These are phyloP conservation scores for Aureobasidium sp. DNA, from an alignment of 2,329 filamentous ascomycete species.

Conservation along the genomic window DNA sequence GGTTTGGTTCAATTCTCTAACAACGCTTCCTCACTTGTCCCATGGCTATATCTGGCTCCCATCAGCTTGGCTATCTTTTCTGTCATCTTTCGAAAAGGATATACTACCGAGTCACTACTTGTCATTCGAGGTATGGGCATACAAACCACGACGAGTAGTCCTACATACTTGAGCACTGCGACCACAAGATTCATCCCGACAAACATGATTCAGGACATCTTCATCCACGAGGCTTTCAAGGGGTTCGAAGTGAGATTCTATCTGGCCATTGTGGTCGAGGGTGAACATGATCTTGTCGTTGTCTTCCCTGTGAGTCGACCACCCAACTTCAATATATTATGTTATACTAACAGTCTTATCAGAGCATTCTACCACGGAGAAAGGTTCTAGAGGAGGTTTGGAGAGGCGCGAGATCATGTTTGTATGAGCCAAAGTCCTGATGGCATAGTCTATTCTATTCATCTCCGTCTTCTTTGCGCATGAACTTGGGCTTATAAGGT, in stretches of 20 bases:
- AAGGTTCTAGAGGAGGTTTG: constrained; percentile 80
- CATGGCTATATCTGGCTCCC: constrained; percentile 38
- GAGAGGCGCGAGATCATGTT: constrained; percentile 73
- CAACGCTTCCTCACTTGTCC: constrained; percentile 26
- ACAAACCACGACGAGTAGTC: constrained; percentile 69
- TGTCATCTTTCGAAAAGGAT: constrained; percentile 26
- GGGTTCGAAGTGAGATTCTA: constrained; percentile 90
- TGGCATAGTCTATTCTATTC: constrained; percentile 20
- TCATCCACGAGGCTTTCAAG: constrained; percentile 90
- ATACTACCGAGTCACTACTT: constrained; percentile 71
- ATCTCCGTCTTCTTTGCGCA: constrained; percentile 22
- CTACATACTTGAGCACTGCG: constrained; percentile 57
- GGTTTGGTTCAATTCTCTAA: constrained; percentile 23
- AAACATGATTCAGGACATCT: constrained; percentile 82
- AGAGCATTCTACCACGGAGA: constrained; percentile 64
- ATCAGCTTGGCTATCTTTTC: constrained; percentile 26
- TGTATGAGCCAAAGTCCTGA: constrained; percentile 61
- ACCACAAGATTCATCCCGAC: constrained; percentile 80
- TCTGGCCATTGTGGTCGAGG: constrained; percentile 81
- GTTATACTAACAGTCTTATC: constrained; percentile 9
- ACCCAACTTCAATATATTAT: neutral
- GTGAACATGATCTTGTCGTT: constrained; percentile 83
- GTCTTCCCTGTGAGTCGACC: constrained; percentile 66
- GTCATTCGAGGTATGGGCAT: constrained; percentile 85
- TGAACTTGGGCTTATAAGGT: constrained; percentile 29